phyloP scores from a whole-genome alignment of 2,329 filamentous ascomycete species.

The Curvularia spicifera region DNA sequence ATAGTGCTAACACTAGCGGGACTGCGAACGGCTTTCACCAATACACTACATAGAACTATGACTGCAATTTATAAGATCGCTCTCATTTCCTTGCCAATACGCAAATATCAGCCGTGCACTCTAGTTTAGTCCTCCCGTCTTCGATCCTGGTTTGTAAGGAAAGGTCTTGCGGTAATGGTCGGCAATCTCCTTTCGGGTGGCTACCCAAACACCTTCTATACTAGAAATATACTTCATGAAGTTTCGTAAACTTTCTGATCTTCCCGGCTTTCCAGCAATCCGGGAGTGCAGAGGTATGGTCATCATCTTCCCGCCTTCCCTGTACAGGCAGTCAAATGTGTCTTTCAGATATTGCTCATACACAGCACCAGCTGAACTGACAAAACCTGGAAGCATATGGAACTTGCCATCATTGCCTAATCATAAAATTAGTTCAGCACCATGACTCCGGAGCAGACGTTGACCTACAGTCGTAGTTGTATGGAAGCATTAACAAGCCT shows the following conservation, averaged over 20 bases:
- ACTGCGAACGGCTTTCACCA: too few species aligned
- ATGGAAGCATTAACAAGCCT: conserved; percentile 62
- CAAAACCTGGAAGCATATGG: conserved; percentile 47
- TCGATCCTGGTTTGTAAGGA: conserved; percentile 49
- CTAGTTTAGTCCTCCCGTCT: conserved; percentile 13
- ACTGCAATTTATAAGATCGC: too few species aligned
- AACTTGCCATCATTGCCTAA: conserved; percentile 54
- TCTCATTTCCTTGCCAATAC: conserved; percentile 19
- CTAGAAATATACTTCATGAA: conserved; percentile 60
- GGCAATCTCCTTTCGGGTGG: conserved; percentile 60
- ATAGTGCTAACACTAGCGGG: too few species aligned
- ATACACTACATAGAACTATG: too few species aligned
- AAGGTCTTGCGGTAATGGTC: conserved; percentile 57
- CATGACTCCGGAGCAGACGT: conserved; percentile 36
- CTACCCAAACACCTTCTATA: conserved; percentile 63
- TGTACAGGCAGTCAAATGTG: conserved; percentile 62
- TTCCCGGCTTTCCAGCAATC: conserved; percentile 60
- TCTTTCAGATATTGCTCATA: conserved; percentile 58
- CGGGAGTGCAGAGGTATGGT: conserved; percentile 62
- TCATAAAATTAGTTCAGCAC: conserved; percentile 40
- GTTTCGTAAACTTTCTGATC: conserved; percentile 58
- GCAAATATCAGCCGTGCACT: not conserved
- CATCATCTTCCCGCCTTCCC: conserved; percentile 63
- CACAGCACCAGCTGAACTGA: conserved; percentile 46
- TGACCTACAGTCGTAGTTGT: conserved; percentile 60